These are phyloP conservation scores for Candida pini DNA, from an alignment of 805 yeast species.

Conservation along the genomic window DNA sequence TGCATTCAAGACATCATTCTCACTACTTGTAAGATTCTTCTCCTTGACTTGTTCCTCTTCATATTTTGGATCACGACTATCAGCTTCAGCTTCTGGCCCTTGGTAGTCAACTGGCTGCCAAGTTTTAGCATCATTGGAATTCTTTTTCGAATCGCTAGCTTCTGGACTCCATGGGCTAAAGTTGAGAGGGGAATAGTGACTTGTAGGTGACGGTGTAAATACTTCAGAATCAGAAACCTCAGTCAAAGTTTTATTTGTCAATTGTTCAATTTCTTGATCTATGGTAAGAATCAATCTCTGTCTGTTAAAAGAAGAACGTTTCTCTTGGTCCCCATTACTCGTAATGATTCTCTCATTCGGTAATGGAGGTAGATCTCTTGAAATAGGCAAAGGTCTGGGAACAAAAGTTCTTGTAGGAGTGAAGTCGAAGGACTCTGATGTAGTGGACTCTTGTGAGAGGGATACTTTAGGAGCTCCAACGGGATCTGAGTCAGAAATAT, in stretches of 20 bases:
- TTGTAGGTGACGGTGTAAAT: neutral
- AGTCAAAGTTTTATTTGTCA: neutral
- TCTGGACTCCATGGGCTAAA: no score
- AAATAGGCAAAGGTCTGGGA: neutral
- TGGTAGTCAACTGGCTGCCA: slow-evolving; percentile 7
- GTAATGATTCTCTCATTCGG: slow-evolving; percentile 1
- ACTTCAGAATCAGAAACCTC: neutral
- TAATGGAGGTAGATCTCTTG: neutral
- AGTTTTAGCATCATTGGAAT: slow-evolving; percentile 4
- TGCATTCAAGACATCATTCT: no score
- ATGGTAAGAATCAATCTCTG: slow-evolving; percentile 3
- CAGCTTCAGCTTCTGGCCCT: neutral
- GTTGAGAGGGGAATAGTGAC: slow-evolving; percentile 1
- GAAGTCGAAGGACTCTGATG: neutral
- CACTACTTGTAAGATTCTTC: no score
- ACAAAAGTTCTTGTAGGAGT: neutral
- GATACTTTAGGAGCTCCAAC: neutral
- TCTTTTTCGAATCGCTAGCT: slow-evolving; percentile 5
- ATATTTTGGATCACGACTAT: no score
- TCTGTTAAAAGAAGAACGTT: no score
- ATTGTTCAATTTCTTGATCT: slow-evolving; percentile 6
- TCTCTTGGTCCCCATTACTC: no score
- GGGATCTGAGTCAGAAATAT: slow-evolving; percentile 6
- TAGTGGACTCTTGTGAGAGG: slow-evolving; percentile 7
- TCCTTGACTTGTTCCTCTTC: no score